A percentile compares a stretch with the other conserved stretches of the same genome.
These are phyloP conservation scores for Jimgerdemannia flammicorona DNA, from an alignment of 192 early-diverging fungal genomes.

Conservation along the genomic window DNA sequence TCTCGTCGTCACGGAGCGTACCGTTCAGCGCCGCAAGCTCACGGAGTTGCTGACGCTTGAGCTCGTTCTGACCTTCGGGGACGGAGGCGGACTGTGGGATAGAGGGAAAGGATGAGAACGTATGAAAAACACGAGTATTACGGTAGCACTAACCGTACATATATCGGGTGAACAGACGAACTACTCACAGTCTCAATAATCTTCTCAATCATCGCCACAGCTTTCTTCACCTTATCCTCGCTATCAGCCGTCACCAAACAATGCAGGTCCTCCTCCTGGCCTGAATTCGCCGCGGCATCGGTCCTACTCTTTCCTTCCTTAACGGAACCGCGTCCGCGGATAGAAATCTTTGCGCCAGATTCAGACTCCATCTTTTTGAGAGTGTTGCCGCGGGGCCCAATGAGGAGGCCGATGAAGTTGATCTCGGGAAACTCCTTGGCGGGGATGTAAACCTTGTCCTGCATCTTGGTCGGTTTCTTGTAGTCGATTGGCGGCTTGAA, in stretches of 20 bases:
- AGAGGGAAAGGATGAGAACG: constrained; percentile 2
- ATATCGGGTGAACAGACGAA: background rate
- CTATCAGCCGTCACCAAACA: constrained; percentile 87
- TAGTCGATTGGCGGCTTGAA: constrained; percentile 94
- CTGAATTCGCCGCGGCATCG: constrained; percentile 43
- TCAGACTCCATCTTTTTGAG: constrained; percentile 94
- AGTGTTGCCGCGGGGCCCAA: constrained; percentile 96
- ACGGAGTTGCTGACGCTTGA: constrained; percentile 92
- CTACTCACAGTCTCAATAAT: constrained; percentile 87
- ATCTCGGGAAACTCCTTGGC: constrained; percentile 94
- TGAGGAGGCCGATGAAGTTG: constrained; percentile 96
- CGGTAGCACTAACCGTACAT: background rate
- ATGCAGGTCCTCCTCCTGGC: constrained; percentile 83
- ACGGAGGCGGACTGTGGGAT: constrained; percentile 64
- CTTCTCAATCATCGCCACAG: constrained; percentile 83
- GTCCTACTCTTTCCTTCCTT: constrained; percentile 87
- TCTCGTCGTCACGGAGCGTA: constrained; percentile 93
- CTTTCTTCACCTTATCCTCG: constrained; percentile 83
- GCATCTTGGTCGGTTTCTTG: constrained; percentile 71
- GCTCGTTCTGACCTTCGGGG: constrained; percentile 93
- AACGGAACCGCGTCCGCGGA: constrained; percentile 92
- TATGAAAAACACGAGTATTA: constrained; percentile 1
- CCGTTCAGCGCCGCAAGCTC: constrained; percentile 95
- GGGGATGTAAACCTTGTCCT: constrained; percentile 96
- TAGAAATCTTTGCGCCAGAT: constrained; percentile 93